phyloP scores from a whole-genome alignment of 2,329 filamentous ascomycete species.

The Cadophora malorum region DNA sequence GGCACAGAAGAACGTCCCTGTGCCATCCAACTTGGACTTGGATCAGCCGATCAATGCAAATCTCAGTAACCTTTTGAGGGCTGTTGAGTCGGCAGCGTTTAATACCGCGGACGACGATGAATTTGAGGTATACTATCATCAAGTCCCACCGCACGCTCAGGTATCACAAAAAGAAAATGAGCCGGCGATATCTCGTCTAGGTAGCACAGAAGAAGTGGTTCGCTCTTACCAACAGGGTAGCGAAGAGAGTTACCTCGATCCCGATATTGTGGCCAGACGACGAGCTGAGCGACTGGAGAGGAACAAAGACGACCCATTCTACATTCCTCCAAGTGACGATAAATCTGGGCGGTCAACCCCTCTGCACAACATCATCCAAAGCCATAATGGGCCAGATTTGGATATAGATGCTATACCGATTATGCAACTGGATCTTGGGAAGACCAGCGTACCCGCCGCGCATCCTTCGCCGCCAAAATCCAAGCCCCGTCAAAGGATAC shows the following conservation, averaged over 20 bases:
- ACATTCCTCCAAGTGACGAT: conserved; percentile 68
- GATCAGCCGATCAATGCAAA: conserved; percentile 82
- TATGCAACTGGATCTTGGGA: conserved; percentile 84
- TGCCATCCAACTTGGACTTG: conserved; percentile 77
- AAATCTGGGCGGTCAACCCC: conserved; percentile 73
- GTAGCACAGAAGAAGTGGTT: conserved; percentile 51
- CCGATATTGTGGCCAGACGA: conserved; percentile 75
- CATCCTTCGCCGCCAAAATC: conserved; percentile 45
- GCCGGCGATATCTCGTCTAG: conserved; percentile 62
- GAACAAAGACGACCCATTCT: conserved; percentile 94
- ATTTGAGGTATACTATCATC: conserved; percentile 71
- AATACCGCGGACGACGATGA: conserved; percentile 65
- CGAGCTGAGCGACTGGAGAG: conserved; percentile 80
- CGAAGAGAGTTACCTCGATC: conserved; percentile 72
- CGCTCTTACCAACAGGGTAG: conserved; percentile 64
- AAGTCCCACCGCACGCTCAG: conserved; percentile 56
- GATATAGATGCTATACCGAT: conserved; percentile 97
- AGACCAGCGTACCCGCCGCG: conserved; percentile 45
- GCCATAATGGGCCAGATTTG: conserved; percentile 76
- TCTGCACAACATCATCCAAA: conserved; percentile 76
- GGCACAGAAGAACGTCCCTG: conserved; percentile 85
- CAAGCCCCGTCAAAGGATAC: conserved; percentile 63
- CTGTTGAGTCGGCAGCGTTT: conserved; percentile 57
- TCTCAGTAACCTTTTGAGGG: conserved; percentile 68
- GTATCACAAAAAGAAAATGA: conserved; percentile 54